Evolutionary conservation across 2,329 filamentous ascomycete genomes (phyloP).

Genomic region (Xylariaceae sp.): DNA sequence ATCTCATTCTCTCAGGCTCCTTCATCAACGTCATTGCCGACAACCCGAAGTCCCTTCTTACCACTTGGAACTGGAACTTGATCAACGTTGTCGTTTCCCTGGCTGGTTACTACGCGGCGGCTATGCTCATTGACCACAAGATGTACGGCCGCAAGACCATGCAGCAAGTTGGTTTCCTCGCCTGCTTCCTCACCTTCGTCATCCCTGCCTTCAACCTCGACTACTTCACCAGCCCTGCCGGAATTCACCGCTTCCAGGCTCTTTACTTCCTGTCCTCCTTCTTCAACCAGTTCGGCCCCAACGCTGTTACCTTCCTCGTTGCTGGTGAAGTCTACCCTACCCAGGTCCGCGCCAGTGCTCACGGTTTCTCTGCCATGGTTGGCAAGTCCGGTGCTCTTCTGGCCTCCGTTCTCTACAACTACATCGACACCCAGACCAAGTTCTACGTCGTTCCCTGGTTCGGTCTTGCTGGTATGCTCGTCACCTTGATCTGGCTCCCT

Average conservation of each 20-base stretch:
- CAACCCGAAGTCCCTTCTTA: constrained; percentile 67
- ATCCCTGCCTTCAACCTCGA: constrained; percentile 83
- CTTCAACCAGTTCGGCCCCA: constrained; percentile 98
- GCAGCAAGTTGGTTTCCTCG: constrained; percentile 89
- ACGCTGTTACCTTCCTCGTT: constrained; percentile 92
- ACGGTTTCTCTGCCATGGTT: constrained; percentile 87
- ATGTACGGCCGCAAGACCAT: constrained; percentile 94
- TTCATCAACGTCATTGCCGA: constrained; percentile 81
- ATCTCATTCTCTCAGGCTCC: constrained; percentile 39
- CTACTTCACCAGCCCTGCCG: constrained; percentile 67
- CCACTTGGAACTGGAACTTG: constrained; percentile 86
- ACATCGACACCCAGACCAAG: constrained; percentile 77
- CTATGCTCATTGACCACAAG: constrained; percentile 89
- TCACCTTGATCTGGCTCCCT: constrained; percentile 84
- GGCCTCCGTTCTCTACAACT: constrained; percentile 88
- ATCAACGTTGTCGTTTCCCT: constrained; percentile 85
- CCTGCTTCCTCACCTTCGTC: constrained; percentile 90
- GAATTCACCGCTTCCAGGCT: constrained; percentile 86
- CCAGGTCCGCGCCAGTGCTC: constrained; percentile 84
- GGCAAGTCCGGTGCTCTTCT: constrained; percentile 86
- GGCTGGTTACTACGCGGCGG: constrained; percentile 83
- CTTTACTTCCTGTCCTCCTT: constrained; percentile 98
- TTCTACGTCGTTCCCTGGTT: constrained; percentile 94
- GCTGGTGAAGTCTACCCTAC: constrained; percentile 96
- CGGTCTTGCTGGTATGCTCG: constrained; percentile 75